Evolutionary conservation across 179 eudicot species (phyloP).

Genomic region (Drosera spatulata): DNA sequence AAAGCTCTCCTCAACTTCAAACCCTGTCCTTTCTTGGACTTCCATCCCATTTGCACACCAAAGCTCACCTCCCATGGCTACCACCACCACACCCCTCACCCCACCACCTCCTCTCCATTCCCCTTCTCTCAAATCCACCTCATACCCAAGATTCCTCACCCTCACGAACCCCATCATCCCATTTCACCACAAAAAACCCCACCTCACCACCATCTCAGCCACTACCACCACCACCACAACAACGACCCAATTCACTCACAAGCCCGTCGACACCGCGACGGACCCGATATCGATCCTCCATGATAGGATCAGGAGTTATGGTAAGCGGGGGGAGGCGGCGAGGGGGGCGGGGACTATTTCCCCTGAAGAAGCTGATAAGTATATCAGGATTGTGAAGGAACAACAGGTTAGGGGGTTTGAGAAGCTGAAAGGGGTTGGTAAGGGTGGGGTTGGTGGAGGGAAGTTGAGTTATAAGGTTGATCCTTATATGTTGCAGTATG

Average conservation of each 20-base stretch:
- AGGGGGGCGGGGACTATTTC: slow-evolving; percentile 41
- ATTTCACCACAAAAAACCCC: slow-evolving; percentile 9
- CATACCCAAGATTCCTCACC: no score
- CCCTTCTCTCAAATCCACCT: no score
- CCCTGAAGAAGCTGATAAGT: slow-evolving; percentile 55
- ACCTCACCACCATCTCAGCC: slow-evolving; percentile 14
- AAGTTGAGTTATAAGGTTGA: slow-evolving; percentile 63
- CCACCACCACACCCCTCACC: no score
- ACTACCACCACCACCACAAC: slow-evolving; percentile 10
- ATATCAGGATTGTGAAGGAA: slow-evolving; percentile 65
- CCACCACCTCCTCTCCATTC: no score
- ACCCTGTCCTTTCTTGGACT: no score
- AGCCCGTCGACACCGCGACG: slow-evolving; percentile 9
- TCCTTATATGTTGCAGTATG: slow-evolving; percentile 56
- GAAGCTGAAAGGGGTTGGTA: slow-evolving; percentile 42
- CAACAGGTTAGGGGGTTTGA: slow-evolving; percentile 80
- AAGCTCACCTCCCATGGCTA: no score
- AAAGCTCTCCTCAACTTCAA: no score
- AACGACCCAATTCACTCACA: slow-evolving; percentile 7
- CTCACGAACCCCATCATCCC: no score
- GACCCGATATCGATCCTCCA: slow-evolving; percentile 56
- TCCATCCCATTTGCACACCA: no score
- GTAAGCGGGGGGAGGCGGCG: slow-evolving; percentile 30
- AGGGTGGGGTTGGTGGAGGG: slow-evolving; percentile 11
- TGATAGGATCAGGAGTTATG: slow-evolving; percentile 55